Evolutionary conservation across 495 filamentous ascomycete species (phyloP).

Genomic region (Daldinia bambusicola): DNA sequence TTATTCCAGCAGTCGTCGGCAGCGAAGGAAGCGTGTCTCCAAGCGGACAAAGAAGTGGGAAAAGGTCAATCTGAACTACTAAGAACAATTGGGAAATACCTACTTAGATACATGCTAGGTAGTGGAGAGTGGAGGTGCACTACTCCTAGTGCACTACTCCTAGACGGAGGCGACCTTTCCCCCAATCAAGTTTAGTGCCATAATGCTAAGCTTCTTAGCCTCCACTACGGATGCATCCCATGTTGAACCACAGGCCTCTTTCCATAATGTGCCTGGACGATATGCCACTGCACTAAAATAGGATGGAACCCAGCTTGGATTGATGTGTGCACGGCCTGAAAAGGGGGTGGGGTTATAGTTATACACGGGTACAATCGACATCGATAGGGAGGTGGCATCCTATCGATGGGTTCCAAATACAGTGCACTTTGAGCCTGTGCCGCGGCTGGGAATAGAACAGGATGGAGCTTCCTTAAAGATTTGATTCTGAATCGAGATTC

Average conservation of each 20-base stretch:
- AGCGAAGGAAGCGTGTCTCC: neutral
- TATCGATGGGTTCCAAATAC: conserved; percentile 20
- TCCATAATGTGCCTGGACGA: conserved; percentile 8
- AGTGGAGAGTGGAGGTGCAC: too few relatives aligned
- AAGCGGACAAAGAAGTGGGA: neutral
- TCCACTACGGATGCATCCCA: conserved; percentile 21
- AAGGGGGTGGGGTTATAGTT: conserved; percentile 18
- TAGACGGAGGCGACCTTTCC: conserved; percentile 6
- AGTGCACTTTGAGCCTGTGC: conserved; percentile 22
- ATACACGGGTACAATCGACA: neutral
- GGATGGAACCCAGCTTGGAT: conserved; percentile 18
- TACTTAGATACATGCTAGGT: neutral
- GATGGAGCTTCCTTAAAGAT: conserved; percentile 32
- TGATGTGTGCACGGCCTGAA: conserved; percentile 25
- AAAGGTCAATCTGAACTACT: neutral
- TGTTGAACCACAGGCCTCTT: conserved; percentile 6
- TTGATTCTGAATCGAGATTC: conserved; percentile 33
- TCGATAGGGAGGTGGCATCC: neutral
- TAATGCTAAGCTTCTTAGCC: conserved; percentile 33
- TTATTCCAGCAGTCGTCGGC: conserved; percentile 19
- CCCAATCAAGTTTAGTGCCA: conserved; percentile 25
- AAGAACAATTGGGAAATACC: conserved; percentile 13
- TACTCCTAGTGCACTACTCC: neutral
- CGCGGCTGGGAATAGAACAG: conserved; percentile 29
- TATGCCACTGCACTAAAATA: conserved; percentile 27